Evolutionary conservation across 331 rosid species (phyloP).

Genomic region (Quercus lobata): DNA sequence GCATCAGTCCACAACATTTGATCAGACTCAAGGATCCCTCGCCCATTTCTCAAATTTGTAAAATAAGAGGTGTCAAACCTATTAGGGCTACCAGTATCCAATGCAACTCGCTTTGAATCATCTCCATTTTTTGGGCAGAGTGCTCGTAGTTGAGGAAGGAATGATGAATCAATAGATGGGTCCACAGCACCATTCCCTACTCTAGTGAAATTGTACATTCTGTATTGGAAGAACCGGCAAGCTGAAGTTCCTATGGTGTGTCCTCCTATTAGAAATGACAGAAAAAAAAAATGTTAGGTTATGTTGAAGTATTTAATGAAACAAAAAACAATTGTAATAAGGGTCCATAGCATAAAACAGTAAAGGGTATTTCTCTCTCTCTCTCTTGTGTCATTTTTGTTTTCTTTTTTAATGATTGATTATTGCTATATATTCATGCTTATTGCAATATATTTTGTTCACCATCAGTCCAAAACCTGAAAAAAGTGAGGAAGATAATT

Average conservation of each 20-base stretch:
- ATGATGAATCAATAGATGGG: slow-evolving; percentile 25
- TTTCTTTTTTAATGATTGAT: too few species aligned
- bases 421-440: too few species aligned
- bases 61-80: slow-evolving; percentile 31
- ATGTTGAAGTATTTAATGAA: too few species aligned
- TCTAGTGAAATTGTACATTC: slow-evolving; percentile 25
- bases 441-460: too few species aligned
- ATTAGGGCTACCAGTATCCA: slow-evolving; percentile 25
- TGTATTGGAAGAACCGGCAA: slow-evolving; percentile 23
- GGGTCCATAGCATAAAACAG: too few species aligned
- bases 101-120: slow-evolving; percentile 14
- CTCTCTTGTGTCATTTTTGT: too few species aligned
- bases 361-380: too few species aligned
- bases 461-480: too few species aligned
- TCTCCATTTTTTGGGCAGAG: slow-evolving; percentile 38
- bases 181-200: slow-evolving; percentile 22
- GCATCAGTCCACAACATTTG: slow-evolving; percentile 45
- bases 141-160: slow-evolving; percentile 23
- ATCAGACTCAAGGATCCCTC: slow-evolving; percentile 43
- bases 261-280: slow-evolving; percentile 16
- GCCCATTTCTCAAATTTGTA: slow-evolving; percentile 28
- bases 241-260: slow-evolving; percentile 42
- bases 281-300: background rate
- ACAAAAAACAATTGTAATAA: too few species aligned
- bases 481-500: too few species aligned